Evolutionary conservation across 1,284 basidiomycete species (phyloP).

Genomic region (Naganishia albida): DNA sequence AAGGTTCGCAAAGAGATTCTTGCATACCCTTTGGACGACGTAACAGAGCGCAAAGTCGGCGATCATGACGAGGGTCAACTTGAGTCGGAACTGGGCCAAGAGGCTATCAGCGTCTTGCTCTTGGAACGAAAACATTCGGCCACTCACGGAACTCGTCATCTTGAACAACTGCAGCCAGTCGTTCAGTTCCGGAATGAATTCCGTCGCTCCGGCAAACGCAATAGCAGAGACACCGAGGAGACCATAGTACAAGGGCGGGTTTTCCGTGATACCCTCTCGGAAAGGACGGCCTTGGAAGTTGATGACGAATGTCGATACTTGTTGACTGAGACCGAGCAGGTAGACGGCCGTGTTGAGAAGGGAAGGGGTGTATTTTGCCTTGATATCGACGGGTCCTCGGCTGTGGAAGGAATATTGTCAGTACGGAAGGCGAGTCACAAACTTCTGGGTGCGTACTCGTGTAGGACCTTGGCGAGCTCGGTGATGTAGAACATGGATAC

Average conservation of each 20-base stretch:
- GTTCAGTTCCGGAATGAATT: slow-evolving; percentile 93
- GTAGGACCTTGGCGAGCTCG: slow-evolving; percentile 70
- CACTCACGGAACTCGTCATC: slow-evolving; percentile 73
- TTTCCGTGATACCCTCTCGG: slow-evolving; percentile 92
- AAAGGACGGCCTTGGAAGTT: slow-evolving; percentile 97
- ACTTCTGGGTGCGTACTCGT: slow-evolving; percentile 63
- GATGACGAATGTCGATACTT: slow-evolving; percentile 94
- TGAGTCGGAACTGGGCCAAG: slow-evolving; percentile 69
- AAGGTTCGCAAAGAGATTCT: slow-evolving; percentile 82
- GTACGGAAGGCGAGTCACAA: neutral
- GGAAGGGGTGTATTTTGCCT: slow-evolving; percentile 91
- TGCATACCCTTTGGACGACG: slow-evolving; percentile 78
- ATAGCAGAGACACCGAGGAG: slow-evolving; percentile 81
- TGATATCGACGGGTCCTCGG: slow-evolving; percentile 79
- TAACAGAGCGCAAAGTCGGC: slow-evolving; percentile 87
- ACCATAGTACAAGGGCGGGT: slow-evolving; percentile 85
- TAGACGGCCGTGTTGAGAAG: slow-evolving; percentile 93
- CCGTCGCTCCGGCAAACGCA: slow-evolving; percentile 87
- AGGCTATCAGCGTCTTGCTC: neutral
- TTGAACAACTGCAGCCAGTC: slow-evolving; percentile 95
- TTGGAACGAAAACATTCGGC: neutral
- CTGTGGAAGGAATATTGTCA: slow-evolving; percentile 50
- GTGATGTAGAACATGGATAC: slow-evolving; percentile 87
- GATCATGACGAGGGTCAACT: slow-evolving; percentile 76
- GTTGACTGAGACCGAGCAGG: slow-evolving; percentile 86